These are phyloP conservation scores for Thelonectria rubi DNA, from an alignment of 2,329 filamentous ascomycete species.

Conservation along the genomic window DNA sequence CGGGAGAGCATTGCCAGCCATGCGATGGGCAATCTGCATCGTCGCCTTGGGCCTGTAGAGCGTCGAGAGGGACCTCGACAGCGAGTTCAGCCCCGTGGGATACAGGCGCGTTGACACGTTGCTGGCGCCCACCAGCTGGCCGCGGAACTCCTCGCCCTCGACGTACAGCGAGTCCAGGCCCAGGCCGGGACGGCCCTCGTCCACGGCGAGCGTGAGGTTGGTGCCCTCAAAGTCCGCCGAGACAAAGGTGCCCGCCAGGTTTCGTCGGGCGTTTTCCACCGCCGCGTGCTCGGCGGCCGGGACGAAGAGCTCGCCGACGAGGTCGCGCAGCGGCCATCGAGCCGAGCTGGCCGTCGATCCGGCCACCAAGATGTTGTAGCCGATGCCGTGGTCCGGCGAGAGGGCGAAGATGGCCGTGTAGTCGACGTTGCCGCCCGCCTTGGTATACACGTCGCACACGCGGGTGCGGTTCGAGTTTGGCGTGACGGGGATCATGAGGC, in stretches of 20 bases:
- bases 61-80: conserved; percentile 19
- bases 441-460: conserved; percentile 55
- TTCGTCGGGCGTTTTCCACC: conserved; percentile 29
- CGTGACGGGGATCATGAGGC: conserved; percentile 24
- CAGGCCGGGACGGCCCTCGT: conserved; percentile 25
- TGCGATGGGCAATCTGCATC: conserved; percentile 14
- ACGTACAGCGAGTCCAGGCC: conserved; percentile 13
- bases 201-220: conserved; percentile 33
- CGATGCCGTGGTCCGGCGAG: conserved; percentile 54
- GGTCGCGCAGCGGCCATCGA: conserved; percentile 29
- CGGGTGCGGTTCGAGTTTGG: conserved; percentile 44
- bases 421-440: conserved; percentile 50
- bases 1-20: background rate
- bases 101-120: conserved; percentile 18
- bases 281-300: conserved; percentile 35
- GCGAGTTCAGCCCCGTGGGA: conserved; percentile 22
- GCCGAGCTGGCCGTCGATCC: conserved; percentile 33
- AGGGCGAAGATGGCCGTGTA: conserved; percentile 52
- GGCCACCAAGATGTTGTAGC: conserved; percentile 18
- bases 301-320: conserved; percentile 31
- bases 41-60: conserved; percentile 25
- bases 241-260: conserved; percentile 31
- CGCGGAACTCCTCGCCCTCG: conserved; percentile 3
- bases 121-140: background rate
- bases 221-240: conserved; percentile 10